Percentiles rank a stretch among this genome's conserved stretches.
phyloP scores from a whole-genome alignment of 2,329 filamentous ascomycete species.

The Monosporascus sp. region DNA sequence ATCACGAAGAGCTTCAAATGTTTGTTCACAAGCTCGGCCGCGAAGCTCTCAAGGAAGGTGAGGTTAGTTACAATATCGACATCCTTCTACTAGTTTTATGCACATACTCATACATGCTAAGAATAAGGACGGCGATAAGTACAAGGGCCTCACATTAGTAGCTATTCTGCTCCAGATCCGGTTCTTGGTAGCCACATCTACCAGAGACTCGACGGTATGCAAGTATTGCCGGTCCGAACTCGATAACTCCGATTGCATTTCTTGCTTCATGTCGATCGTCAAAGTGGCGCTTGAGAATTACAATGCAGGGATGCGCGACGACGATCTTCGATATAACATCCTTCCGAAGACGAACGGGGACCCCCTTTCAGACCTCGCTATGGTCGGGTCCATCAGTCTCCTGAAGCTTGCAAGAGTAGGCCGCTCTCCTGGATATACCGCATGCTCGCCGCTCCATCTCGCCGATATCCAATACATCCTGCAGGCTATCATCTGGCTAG shows the following conservation, averaged over 20 bases:
- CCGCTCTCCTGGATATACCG: no score
- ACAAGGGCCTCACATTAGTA: constrained; percentile 7
- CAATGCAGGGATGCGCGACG: constrained; percentile 10
- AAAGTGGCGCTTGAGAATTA: constrained; percentile 15
- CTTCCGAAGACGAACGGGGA: constrained; percentile 12
- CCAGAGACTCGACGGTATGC: constrained; percentile 6
- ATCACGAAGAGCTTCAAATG: constrained; percentile 32
- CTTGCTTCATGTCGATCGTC: constrained; percentile 19
- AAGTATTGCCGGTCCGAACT: constrained; percentile 5
- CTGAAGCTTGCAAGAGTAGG: constrained; percentile 16
- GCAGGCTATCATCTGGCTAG: constrained; percentile 44
- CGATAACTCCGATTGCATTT: constrained; percentile 8
- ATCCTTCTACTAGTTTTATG: not conserved
- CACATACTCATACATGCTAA: constrained; percentile 5
- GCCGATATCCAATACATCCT: constrained; percentile 32
- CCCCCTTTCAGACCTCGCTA: constrained; percentile 17
- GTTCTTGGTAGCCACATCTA: constrained; percentile 13
- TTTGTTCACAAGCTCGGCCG: constrained; percentile 26
- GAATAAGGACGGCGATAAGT: constrained; percentile 3
- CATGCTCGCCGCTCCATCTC: constrained; percentile 13
- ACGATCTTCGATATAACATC: constrained; percentile 4
- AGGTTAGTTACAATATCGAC: not conserved
- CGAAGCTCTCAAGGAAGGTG: not conserved
- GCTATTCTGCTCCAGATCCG: constrained; percentile 11
- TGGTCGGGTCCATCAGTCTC: constrained; percentile 22